phyloP scores from a whole-genome alignment of 1,284 basidiomycete genomes.

The Sanguinoderma infundibulare region DNA sequence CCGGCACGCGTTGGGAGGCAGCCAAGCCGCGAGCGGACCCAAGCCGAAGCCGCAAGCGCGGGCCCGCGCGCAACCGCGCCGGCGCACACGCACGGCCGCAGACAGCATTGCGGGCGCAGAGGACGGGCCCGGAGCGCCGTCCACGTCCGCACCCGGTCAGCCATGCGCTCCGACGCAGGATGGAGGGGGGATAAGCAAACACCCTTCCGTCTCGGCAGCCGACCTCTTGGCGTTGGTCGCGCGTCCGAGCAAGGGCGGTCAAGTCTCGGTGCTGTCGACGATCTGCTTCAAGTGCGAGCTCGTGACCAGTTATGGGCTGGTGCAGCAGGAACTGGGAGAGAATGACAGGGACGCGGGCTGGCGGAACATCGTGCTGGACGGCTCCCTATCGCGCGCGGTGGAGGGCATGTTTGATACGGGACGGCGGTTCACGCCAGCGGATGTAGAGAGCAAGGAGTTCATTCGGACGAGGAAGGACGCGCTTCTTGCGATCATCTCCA shows the following conservation, averaged over 20 bases:
- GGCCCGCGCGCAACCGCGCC: slow-evolving; percentile 23
- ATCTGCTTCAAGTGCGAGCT: slow-evolving; percentile 50
- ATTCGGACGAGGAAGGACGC: slow-evolving; percentile 18
- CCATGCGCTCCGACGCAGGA: slow-evolving; percentile 1
- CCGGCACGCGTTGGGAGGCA: slow-evolving; percentile 38
- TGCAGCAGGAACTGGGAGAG: slow-evolving; percentile 40
- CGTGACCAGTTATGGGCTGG: slow-evolving; percentile 47
- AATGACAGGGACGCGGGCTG: slow-evolving; percentile 49
- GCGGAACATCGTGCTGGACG: slow-evolving; percentile 41
- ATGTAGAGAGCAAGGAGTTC: slow-evolving; percentile 14
- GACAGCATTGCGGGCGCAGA: background rate
- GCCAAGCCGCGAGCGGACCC: slow-evolving; percentile 3
- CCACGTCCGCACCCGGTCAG: slow-evolving; percentile 5
- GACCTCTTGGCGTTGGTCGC: slow-evolving; percentile 44
- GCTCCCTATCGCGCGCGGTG: slow-evolving; percentile 38
- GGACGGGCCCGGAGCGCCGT: background rate
- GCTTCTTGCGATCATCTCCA: slow-evolving; percentile 22
- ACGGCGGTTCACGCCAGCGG: slow-evolving; percentile 1
- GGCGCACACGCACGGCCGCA: slow-evolving; percentile 18
- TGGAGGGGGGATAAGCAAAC: slow-evolving; percentile 28
- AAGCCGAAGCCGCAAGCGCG: slow-evolving; percentile 40
- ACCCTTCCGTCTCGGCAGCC: slow-evolving; percentile 27
- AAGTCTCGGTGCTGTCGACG: slow-evolving; percentile 14
- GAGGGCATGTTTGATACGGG: slow-evolving; percentile 35
- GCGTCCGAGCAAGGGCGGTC: slow-evolving; percentile 21